Evolutionary conservation across 257 asterid genomes (phyloP).

Genomic region (Solanum chmielewskii): DNA sequence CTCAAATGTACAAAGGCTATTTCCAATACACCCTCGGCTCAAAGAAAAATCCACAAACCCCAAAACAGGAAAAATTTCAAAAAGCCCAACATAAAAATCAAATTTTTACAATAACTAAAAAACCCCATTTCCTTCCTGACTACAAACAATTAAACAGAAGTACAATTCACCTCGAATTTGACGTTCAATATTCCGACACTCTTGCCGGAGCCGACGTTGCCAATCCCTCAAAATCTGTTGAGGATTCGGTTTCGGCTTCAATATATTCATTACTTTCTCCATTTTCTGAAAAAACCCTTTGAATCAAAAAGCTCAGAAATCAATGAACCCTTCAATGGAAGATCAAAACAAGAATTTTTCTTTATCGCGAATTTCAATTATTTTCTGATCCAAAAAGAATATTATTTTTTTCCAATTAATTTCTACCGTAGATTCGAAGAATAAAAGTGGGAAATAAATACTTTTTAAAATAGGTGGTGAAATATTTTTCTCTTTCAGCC

Average conservation of each 20-base stretch:
- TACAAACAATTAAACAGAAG: not conserved
- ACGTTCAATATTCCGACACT: conserved; percentile 85
- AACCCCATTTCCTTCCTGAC: not conserved
- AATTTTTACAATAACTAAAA: not conserved
- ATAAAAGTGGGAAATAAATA: not conserved
- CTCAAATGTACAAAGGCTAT: not conserved
- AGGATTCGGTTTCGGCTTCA: conserved; percentile 85
- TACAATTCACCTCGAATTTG: conserved; percentile 63
- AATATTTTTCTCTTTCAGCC: not conserved
- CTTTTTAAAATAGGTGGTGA: not conserved
- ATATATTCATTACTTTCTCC: conserved; percentile 65
- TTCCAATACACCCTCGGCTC: not conserved
- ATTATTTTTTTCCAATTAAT: not conserved
- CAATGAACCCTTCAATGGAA: not conserved
- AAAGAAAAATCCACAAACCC: not conserved
- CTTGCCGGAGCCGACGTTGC: conserved; percentile 97
- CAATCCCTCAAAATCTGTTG: conserved; percentile 85
- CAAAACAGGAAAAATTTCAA: not conserved
- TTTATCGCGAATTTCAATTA: not conserved
- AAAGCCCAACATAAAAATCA: not conserved
- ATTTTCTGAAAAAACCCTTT: conserved; percentile 5
- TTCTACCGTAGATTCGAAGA: not conserved
- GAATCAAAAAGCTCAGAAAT: not conserved
- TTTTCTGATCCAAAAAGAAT: not conserved
- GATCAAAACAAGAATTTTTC: not conserved